phyloP scores from a whole-genome alignment of 371 early-diverging fungal species.

The Actinomortierella ambigua region DNA sequence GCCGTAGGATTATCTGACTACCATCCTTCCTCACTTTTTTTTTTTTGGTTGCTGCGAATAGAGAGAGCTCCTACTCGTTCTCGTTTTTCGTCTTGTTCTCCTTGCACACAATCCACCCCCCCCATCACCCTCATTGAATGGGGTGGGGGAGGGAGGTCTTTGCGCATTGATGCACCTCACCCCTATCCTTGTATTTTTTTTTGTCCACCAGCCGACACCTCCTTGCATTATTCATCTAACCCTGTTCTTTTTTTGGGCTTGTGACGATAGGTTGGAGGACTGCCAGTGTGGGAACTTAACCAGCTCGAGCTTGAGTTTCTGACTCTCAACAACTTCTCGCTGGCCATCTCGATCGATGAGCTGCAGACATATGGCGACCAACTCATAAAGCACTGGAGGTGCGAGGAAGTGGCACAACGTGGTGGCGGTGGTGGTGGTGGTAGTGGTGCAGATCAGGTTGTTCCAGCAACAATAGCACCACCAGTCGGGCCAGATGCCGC shows the following conservation, averaged over 20 bases:
- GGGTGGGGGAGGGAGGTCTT: no score
- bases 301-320: constrained; percentile 85
- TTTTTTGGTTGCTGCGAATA: no score
- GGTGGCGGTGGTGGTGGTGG: constrained; percentile 13
- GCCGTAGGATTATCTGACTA: neutral
- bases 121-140: no score
- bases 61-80: no score
- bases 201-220: neutral
- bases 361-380: constrained; percentile 83
- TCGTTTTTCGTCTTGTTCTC: no score
- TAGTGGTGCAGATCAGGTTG: constrained; percentile 33
- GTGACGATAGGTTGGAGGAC: constrained; percentile 82
- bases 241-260: constrained; percentile 5
- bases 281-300: constrained; percentile 89
- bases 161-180: no score
- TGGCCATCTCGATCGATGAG: constrained; percentile 73
- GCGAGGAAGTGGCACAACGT: constrained; percentile 34
- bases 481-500: constrained; percentile 13
- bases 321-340: constrained; percentile 73
- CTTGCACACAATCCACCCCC: no score
- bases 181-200: no score
- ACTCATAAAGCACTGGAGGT: constrained; percentile 63
- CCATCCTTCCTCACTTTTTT: no score
- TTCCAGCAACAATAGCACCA: constrained; percentile 28
- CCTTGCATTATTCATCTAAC: neutral